A percentile compares a stretch with the other conserved stretches of the same genome.
Conservation (phyloP, 805 yeast genomes). For the Zygosaccharomyces kombuchaensis region DNA sequence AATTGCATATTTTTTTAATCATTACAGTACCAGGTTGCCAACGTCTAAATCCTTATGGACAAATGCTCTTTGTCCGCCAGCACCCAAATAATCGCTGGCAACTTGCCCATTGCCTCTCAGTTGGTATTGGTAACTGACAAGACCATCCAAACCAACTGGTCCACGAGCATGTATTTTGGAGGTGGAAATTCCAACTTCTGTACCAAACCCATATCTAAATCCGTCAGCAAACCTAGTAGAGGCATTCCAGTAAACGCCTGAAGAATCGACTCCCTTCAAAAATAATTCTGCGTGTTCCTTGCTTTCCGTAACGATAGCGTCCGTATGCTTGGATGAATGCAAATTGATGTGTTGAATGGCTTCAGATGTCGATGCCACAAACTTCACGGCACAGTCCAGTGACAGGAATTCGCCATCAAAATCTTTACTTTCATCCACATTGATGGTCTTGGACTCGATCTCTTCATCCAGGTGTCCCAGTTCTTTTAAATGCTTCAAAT, state of each 20-base stretch:
- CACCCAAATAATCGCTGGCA: slow-evolving; percentile 87
- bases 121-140: slow-evolving; percentile 93
- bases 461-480: slow-evolving; percentile 15
- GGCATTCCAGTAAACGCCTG: slow-evolving; percentile 98
- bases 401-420: slow-evolving; percentile 83
- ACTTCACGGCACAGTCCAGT: slow-evolving; percentile 71
- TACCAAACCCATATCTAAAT: slow-evolving; percentile 95
- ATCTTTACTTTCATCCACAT: slow-evolving; percentile 48
- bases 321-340: slow-evolving; percentile 97
- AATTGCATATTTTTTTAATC: neutral
- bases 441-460: slow-evolving; percentile 35
- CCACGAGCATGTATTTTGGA: slow-evolving; percentile 98
- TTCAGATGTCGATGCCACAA: slow-evolving; percentile 52
- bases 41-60: slow-evolving; percentile 61
- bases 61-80: slow-evolving; percentile 79
- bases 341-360: slow-evolving; percentile 85
- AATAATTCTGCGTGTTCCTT: slow-evolving; percentile 69
- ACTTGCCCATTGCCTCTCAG: slow-evolving; percentile 89
- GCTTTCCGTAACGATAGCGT: slow-evolving; percentile 77
- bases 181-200: slow-evolving; percentile 97
- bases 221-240: slow-evolving; percentile 98
- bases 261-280: slow-evolving; percentile 82
- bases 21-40: slow-evolving; percentile 29
- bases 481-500: slow-evolving; percentile 23
- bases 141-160: slow-evolving; percentile 96